Evolutionary conservation across 805 yeast species (phyloP).

Genomic region (Teunomyces kruisii): DNA sequence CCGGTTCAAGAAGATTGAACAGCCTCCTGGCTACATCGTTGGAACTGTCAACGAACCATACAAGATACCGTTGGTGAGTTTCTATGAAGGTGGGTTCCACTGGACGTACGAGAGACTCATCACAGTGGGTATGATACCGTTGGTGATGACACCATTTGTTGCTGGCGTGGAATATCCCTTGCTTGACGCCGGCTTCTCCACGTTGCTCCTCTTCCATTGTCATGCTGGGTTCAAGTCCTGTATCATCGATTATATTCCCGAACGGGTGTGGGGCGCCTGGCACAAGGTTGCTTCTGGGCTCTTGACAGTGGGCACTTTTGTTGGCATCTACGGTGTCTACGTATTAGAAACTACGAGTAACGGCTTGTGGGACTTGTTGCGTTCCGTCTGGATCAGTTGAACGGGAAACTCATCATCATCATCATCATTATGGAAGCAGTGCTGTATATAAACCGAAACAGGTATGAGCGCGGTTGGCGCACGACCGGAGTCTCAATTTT

Average conservation of each 20-base stretch:
- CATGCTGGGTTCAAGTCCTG: conserved; percentile 88
- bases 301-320: conserved; percentile 68
- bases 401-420: too few relatives aligned
- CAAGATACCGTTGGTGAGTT: conserved; percentile 59
- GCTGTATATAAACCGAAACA: neutral
- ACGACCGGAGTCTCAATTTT: neutral
- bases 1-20: conserved; percentile 56
- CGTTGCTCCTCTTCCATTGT: conserved; percentile 70
- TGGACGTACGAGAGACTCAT: conserved; percentile 87
- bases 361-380: conserved; percentile 70
- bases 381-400: conserved; percentile 54
- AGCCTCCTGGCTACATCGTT: conserved; percentile 85
- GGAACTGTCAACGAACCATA: conserved; percentile 95
- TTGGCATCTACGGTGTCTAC: conserved; percentile 78
- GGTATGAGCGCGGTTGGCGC: neutral
- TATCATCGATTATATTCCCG: conserved; percentile 89
- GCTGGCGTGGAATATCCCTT: conserved; percentile 70
- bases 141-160: conserved; percentile 71
- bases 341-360: conserved; percentile 74
- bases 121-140: conserved; percentile 72
- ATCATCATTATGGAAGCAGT: conserved; percentile 6
- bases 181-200: conserved; percentile 68
- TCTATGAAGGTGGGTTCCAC: conserved; percentile 80
- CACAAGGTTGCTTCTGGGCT: conserved; percentile 67
- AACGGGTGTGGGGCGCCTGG: conserved; percentile 78